Percentiles rank a stretch among this genome's conserved stretches.
Conservation (phyloP, 352 stramenopile genomes). For the Globisporangium cylindrosporum region DNA sequence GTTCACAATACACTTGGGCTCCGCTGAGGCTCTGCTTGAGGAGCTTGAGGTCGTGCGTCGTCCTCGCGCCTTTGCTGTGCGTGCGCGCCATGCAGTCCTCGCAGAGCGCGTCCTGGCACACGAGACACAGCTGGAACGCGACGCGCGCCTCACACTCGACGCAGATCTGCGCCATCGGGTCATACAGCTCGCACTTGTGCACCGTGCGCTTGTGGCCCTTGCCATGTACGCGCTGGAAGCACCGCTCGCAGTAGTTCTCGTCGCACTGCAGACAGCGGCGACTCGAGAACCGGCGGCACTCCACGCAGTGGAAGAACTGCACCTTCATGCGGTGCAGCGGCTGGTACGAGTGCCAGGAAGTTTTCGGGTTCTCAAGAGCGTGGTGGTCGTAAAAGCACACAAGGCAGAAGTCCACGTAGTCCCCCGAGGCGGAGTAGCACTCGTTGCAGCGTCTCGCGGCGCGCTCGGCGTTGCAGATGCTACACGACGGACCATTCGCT, state of each 20-base stretch:
- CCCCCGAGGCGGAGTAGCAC: slow-evolving; percentile 51
- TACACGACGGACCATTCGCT: slow-evolving; percentile 30
- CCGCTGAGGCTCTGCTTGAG: slow-evolving; percentile 35
- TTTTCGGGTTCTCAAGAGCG: slow-evolving; percentile 24
- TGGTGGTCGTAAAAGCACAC: slow-evolving; percentile 71
- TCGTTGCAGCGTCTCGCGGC: slow-evolving; percentile 66
- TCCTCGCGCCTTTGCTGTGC: slow-evolving; percentile 44
- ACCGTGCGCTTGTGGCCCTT: slow-evolving; percentile 49
- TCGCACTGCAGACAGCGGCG: slow-evolving; percentile 66
- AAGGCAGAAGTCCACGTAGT: slow-evolving; percentile 75
- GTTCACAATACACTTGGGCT: slow-evolving; percentile 53
- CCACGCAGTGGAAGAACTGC: slow-evolving; percentile 60
- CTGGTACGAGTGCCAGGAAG: slow-evolving; percentile 62
- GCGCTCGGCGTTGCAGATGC: slow-evolving; percentile 51
- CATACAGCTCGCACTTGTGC: slow-evolving; percentile 65
- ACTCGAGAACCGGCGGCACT: slow-evolving; percentile 63
- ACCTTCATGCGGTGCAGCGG: slow-evolving; percentile 35
- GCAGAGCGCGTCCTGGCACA: slow-evolving; percentile 68
- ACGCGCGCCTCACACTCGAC: slow-evolving; percentile 73
- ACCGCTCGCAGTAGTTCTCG: slow-evolving; percentile 80
- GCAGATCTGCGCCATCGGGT: slow-evolving; percentile 47
- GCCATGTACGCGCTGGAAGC: slow-evolving; percentile 66
- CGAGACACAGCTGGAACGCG: slow-evolving; percentile 58
- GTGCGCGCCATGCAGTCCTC: slow-evolving; percentile 59
- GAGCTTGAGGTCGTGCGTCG: slow-evolving; percentile 39